Evolutionary conservation across 441 rosid genomes (phyloP).

Genomic region (Rhodomyrtus psidioides): DNA sequence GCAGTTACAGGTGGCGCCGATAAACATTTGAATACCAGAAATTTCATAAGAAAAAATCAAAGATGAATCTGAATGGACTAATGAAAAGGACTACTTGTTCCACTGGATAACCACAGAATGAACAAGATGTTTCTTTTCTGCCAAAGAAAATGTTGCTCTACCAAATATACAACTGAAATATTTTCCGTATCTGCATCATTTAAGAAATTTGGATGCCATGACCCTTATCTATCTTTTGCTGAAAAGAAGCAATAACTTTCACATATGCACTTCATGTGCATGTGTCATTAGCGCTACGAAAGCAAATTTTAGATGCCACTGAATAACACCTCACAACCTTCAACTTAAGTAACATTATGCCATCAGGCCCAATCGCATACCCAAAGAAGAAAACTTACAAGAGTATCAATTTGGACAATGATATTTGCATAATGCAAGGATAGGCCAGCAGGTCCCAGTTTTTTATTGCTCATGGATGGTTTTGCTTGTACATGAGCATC

Average conservation of each 20-base stretch:
- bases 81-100: not conserved
- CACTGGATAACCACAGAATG: not conserved
- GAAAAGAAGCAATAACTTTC: not conserved
- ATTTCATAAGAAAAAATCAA: not conserved
- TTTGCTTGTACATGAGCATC: slow-evolving; percentile 54
- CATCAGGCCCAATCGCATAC: not conserved
- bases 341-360: not conserved
- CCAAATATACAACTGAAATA: not conserved
- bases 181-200: not conserved
- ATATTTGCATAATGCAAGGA: slow-evolving; percentile 98
- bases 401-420: slow-evolving; percentile 85
- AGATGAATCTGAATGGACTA: not conserved
- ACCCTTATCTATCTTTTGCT: not conserved
- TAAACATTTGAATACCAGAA: not conserved
- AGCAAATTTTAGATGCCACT: not conserved
- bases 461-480: slow-evolving; percentile 32
- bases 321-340: not conserved
- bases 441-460: slow-evolving; percentile 91
- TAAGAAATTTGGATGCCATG: not conserved
- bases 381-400: slow-evolving; percentile 50
- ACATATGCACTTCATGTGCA: not conserved
- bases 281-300: not conserved
- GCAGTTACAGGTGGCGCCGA: not conserved
- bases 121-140: not conserved
- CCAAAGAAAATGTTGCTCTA: not conserved